Evolutionary conservation across 331 rosid species (phyloP).

Genomic region (Stylosanthes scabra): DNA sequence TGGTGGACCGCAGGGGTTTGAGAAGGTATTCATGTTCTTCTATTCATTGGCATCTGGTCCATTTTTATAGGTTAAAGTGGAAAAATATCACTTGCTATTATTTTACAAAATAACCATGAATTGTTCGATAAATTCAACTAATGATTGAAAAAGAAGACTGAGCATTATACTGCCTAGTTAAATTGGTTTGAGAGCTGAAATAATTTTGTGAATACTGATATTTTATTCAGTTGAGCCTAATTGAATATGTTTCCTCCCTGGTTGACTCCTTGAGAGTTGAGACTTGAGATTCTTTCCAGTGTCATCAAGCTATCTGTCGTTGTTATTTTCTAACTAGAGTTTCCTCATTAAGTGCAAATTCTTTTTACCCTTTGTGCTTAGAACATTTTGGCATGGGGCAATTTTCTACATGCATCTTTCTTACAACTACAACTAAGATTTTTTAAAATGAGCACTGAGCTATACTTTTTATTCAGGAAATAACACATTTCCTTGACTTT

Average conservation of each 20-base stretch:
- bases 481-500: background rate
- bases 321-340: background rate
- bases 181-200: constrained; percentile 19
- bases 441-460: background rate
- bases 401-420: constrained; percentile 19
- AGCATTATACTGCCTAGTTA: constrained; percentile 5
- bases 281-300: background rate
- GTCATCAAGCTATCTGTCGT: background rate
- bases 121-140: background rate
- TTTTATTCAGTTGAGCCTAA: background rate
- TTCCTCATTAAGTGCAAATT: background rate
- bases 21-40: constrained; percentile 64
- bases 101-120: constrained; percentile 17
- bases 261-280: constrained; percentile 1
- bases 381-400: background rate
- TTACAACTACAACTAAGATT: constrained; percentile 1
- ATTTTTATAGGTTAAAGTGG: constrained; percentile 14
- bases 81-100: background rate
- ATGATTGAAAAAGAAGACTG: constrained; percentile 18
- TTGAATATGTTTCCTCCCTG: background rate
- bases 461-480: constrained; percentile 4
- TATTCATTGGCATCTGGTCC: constrained; percentile 10
- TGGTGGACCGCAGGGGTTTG: constrained; percentile 91
- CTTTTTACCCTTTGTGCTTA: background rate
- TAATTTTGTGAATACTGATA: background rate